Conservation (phyloP, 805 yeast genomes). For the Ogataea philodendri region DNA sequence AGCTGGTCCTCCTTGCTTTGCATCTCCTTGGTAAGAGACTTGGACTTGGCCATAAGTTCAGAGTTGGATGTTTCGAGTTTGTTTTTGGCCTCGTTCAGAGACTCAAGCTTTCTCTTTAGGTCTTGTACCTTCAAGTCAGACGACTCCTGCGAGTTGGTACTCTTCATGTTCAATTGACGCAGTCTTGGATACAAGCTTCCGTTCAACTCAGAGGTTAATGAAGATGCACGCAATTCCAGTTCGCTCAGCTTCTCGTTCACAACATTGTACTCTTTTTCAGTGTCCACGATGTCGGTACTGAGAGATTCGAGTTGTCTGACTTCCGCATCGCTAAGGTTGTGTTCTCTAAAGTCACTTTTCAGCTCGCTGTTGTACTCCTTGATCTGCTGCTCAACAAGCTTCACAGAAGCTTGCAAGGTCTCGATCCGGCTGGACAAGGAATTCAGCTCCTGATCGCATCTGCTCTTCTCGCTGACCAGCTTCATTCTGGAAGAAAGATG, state of each 20-base stretch:
- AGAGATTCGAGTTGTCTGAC: conserved; percentile 38
- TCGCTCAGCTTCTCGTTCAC: conserved; percentile 40
- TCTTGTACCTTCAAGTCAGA: conserved; percentile 15
- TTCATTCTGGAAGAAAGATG: conserved; percentile 42
- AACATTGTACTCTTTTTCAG: conserved; percentile 41
- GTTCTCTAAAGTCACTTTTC: conserved; percentile 49
- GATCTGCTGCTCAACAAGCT: conserved; percentile 38
- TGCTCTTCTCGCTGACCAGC: conserved; percentile 39
- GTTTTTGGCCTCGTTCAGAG: conserved; percentile 9
- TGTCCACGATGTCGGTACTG: conserved; percentile 34
- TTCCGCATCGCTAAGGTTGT: conserved; percentile 49
- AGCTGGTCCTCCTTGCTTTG: conserved; percentile 38
- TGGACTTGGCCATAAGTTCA: conserved; percentile 29
- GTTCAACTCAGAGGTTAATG: conserved; percentile 53
- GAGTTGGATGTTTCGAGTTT: conserved; percentile 32
- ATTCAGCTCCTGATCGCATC: conserved; percentile 43
- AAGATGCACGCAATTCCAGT: conserved; percentile 46
- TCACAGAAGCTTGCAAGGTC: conserved; percentile 35
- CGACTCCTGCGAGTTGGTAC: conserved; percentile 10
- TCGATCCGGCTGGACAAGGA: conserved; percentile 37
- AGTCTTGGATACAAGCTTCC: conserved; percentile 55
- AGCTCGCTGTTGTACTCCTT: conserved; percentile 49
- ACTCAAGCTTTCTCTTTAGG: conserved; percentile 21
- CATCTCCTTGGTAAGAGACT: conserved; percentile 35
- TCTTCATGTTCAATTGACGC: conserved; percentile 35